Conservation (phyloP, 345 rosid genomes). For the Turnera subulata region DNA sequence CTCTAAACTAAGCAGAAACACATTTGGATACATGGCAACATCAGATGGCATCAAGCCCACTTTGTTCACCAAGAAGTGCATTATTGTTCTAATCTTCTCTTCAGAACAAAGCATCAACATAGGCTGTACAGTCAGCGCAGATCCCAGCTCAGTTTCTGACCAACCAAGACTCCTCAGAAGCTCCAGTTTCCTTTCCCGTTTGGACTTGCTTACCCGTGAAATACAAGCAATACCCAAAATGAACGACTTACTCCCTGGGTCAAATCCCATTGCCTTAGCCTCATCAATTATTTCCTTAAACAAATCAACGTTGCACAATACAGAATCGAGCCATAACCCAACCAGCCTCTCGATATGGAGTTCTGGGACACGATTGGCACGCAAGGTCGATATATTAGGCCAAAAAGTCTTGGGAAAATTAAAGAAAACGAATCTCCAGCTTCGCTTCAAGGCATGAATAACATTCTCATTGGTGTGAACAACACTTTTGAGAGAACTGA, state of each 20-base stretch:
- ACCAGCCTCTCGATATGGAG: background rate
- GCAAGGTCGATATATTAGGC: background rate
- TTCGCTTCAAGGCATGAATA: background rate
- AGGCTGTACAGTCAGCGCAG: constrained; percentile 43
- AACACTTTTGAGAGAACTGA: background rate
- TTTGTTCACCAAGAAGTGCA: constrained; percentile 45
- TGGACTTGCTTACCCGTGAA: constrained; percentile 29
- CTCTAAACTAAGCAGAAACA: constrained; percentile 36
- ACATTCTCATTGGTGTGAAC: background rate
- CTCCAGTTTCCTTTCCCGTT: constrained; percentile 36
- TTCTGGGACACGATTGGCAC: background rate
- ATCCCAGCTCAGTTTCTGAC: constrained; percentile 38
- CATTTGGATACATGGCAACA: constrained; percentile 28
- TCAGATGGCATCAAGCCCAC: constrained; percentile 29
- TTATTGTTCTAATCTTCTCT: constrained; percentile 29
- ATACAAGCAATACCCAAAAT: constrained; percentile 36
- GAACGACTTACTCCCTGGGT: constrained; percentile 31
- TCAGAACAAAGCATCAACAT: constrained; percentile 40
- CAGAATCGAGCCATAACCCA: background rate
- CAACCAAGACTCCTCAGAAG: constrained; percentile 47
- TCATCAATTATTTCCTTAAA: constrained; percentile 11
- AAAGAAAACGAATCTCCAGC: background rate
- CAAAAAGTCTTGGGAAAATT: background rate
- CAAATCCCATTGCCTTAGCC: constrained; percentile 44
- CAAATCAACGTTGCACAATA: background rate